Base-by-base conservation (phyloP, 2,329 filamentous ascomycete genomes). In the Fusarium veterinarium region DNA sequence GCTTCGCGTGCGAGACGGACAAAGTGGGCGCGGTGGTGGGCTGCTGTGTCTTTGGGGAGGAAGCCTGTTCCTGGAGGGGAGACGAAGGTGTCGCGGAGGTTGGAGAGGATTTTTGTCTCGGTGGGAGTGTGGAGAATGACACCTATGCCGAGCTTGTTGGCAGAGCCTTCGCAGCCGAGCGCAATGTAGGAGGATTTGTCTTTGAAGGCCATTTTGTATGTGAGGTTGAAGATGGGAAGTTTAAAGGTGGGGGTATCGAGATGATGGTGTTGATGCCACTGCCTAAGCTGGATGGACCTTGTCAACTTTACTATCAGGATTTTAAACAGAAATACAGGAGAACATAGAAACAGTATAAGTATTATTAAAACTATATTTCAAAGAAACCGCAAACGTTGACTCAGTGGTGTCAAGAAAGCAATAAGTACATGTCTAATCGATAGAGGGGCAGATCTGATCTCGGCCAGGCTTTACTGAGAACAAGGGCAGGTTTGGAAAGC, bases 81-180 rank as follows among this genome's bases (percentile, higher is more conserved):
- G 77, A 92, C 88, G 84, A 95, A 99, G 25, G 96, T 99, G 85
- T 98, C 93, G 60, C 96, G 93, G 74, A 99, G 88, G 85, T 99
- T 99, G 80, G 95, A 91, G 75, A 99, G 93, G 80, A 99, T 91
- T 41, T 86, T 85, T 66, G 87, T 84, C 66, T 84, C 82, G 65
- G 78, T 83, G 80, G 77, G 83, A 63, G 91, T 87, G 85, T 98
- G 96, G 30, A 91, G 89, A 81, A 99, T 97, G 65, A 99, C 87
- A 79, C 96, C 96, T 65, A 98, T 92, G 75, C 95, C 96, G 58
- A 99, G 91, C 84, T 99, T 99, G 87, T 99, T 99, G 83, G 96
- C 96, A 64, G 94, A 97, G 81, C 96, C 95, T 86, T 99, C 96
- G 80, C 87, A 89, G 73, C 89, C 89, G 71, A 91, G 83, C 75